Conservation (phyloP, 768 basidiomycete genomes). For the Naematelia encephala region DNA sequence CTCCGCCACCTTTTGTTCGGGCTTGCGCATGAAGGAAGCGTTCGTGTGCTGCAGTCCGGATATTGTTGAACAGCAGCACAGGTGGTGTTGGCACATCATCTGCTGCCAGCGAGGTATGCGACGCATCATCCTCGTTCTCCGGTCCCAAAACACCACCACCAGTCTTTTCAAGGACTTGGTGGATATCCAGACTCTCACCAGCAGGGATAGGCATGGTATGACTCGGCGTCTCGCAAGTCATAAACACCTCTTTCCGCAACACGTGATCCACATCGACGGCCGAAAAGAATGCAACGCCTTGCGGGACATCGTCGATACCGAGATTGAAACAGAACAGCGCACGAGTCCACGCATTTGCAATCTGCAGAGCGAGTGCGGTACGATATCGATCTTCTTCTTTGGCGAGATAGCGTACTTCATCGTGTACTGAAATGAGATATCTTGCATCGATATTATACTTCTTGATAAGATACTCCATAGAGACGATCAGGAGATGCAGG, state of each 20-base stretch:
- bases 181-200: conserved; percentile 81
- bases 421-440: conserved; percentile 94
- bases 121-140: neutral
- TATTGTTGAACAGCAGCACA: conserved; percentile 13
- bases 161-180: conserved; percentile 63
- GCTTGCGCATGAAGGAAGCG: conserved; percentile 20
- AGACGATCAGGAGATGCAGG: conserved; percentile 89
- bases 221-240: conserved; percentile 92
- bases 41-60: conserved; percentile 8
- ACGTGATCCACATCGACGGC: conserved; percentile 90
- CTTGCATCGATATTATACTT: conserved; percentile 82
- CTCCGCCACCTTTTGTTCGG: neutral
- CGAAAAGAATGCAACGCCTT: conserved; percentile 94
- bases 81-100: conserved; percentile 11
- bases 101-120: neutral
- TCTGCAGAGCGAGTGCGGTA: conserved; percentile 85
- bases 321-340: conserved; percentile 82
- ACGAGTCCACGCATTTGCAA: conserved; percentile 94
- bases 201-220: conserved; percentile 76
- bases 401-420: conserved; percentile 92
- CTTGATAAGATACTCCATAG: conserved; percentile 81
- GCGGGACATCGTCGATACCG: conserved; percentile 95
- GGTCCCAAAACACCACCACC: conserved; percentile 54
- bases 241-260: conserved; percentile 90
- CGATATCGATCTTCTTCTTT: conserved; percentile 83